Evolutionary conservation across 768 basidiomycete genomes (phyloP), one percentile per base, ranked within the genome.

Genomic region (Austroboletus eburneus): DNA sequence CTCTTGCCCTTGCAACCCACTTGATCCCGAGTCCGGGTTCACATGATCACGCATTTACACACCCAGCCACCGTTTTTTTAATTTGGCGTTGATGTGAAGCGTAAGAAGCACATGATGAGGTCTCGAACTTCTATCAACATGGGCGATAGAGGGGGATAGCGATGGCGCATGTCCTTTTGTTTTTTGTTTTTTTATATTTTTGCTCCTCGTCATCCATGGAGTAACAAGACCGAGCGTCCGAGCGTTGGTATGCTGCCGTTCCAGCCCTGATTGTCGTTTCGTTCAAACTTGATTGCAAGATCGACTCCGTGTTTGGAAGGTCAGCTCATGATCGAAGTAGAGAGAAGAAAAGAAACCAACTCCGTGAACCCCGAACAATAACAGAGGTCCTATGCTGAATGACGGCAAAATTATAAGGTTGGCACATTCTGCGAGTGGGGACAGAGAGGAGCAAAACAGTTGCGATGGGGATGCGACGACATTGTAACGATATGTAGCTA

Each of bases 281-380:
- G 36, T 13, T 40, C 34, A 27, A 42, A 39, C 25, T 8, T 33
- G 45, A 32, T 17, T 29, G 39, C 13, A 46, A 18, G 50, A 61
- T 61, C 48, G 38, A 20, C 49, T 9, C 54, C 57, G 20, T 45
- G 56, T 52, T 51, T 50, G 52, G 60, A 55, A 61, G 27, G 47
- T 34, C 43, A 30, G 33, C 45, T 29, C 42, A 25, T 13, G 50
- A 45, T 49, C 35, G 44, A 45, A 32, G 23, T 38, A 14, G 34
- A 27, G 25, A 41, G 37, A 54, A 48, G 36, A 45, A 36, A 43
- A 29, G 29, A 42, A 27, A 12, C 6, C 9, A 49, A 52, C 49
- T 50, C 57, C 52, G 57, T 63, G 55, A 63, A 52, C 45, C 54
- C 45, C 29, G 34, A 46, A 27, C 29, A 9, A 24, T 20, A 12